Base-by-base conservation (phyloP, 768 basidiomycete species). In the Suillus paluster region DNA sequence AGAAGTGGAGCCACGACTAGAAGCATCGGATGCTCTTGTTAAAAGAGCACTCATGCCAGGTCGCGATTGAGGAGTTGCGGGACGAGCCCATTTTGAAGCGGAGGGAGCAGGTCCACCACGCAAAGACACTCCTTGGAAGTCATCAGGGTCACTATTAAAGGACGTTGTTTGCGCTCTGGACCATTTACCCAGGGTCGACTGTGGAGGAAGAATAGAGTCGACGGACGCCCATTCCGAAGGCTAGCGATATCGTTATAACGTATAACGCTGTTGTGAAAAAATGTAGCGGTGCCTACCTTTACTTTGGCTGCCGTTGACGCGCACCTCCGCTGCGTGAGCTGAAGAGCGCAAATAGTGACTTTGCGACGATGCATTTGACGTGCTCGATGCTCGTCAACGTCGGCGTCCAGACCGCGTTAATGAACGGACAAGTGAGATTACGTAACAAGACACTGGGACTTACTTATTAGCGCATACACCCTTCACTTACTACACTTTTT, bases 61-160 rank as follows among this genome's bases (percentile, higher is more conserved):
- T 19, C 19, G 38, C 3, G 53, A 36, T 38, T 36, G 58, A 23
- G 48, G 46, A 45, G 60, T 36, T 33, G 10, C 23, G 23, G 69
- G 59, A 46, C 59, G 56, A 61, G 50, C 39, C 64, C 64, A 70
- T 62, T 67, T 70, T 38, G 38, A 49, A n/a, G 38, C 11, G 11
- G 54, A 55, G 25, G 38, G 15, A 25, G 34, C 10, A 23, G 23
- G 23, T 38, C 23, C 53, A n/a, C 36, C 38, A 27, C 54, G 54
- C 6, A 39, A 55, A 39, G 38, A 8, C 17, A 19, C 36, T 15
- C 54, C 25, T n/a, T 38, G 54, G 23, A 55, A 39, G 38, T 39
- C 17, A 19, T 55, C 36, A 27, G 23, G 39, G 17, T 55, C 38
- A 17, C 23, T 17, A 27, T 25, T 19, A 8, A 55, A 27, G 6